phyloP scores from a whole-genome alignment of 108 stramenopile genomes.

The Nitzschia sp. region DNA sequence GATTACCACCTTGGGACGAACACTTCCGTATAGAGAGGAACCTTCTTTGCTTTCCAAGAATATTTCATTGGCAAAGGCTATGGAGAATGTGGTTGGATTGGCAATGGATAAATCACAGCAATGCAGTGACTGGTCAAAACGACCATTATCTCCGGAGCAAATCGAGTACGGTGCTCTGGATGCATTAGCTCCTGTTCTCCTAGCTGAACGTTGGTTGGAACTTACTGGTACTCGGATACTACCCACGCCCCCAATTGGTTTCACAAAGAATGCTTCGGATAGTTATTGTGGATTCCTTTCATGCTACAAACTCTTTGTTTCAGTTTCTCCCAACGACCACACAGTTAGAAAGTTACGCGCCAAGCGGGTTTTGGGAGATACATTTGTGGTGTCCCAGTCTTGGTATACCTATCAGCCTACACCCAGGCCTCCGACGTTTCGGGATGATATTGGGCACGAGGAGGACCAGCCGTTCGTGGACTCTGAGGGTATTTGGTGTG shows the following conservation, averaged over 20 bases:
- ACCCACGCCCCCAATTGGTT: neutral
- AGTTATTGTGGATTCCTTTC: neutral
- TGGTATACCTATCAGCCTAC: constrained; percentile 23
- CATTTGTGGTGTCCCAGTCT: constrained; percentile 32
- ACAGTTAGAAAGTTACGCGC: constrained; percentile 33
- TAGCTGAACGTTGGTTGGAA: neutral
- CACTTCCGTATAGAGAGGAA: constrained; percentile 7
- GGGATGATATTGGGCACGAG: constrained; percentile 6
- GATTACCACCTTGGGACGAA: constrained; percentile 22
- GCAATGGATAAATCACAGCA: constrained; percentile 48
- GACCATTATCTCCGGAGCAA: constrained; percentile 32
- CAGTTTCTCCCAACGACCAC: neutral
- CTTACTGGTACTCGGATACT: neutral
- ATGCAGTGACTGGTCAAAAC: constrained; percentile 45
- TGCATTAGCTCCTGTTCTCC: constrained; percentile 6
- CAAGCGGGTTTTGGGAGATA: constrained; percentile 30
- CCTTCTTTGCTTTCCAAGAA: neutral
- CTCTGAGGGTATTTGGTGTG: constrained; percentile 20
- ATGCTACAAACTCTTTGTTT: constrained; percentile 14
- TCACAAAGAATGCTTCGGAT: neutral
- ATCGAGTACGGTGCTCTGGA: constrained; percentile 52
- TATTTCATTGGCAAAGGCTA: constrained; percentile 24
- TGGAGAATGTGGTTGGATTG: constrained; percentile 19
- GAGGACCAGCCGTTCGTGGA: constrained; percentile 28
- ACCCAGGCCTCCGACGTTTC: constrained; percentile 24